Evolutionary conservation across 2,329 filamentous ascomycete genomes (phyloP).

Genomic region (Pseudohalonectria lignicola): DNA sequence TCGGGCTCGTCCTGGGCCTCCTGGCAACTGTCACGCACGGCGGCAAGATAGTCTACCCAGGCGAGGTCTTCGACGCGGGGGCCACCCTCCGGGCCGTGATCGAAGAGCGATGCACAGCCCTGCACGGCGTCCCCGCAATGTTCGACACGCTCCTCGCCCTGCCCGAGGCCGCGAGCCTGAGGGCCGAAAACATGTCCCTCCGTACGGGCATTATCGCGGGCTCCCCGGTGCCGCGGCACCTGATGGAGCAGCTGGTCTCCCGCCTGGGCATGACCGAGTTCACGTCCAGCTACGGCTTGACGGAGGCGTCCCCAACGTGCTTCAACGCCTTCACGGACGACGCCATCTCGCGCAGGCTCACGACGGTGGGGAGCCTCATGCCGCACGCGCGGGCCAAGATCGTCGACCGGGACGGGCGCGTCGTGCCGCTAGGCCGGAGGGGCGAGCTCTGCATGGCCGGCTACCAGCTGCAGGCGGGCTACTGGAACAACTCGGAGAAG

Average conservation of each 20-base stretch:
- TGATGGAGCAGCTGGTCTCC: slow-evolving; percentile 63
- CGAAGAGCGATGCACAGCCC: slow-evolving; percentile 58
- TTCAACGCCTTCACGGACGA: slow-evolving; percentile 74
- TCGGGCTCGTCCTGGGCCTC: slow-evolving; percentile 67
- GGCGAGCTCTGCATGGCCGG: slow-evolving; percentile 72
- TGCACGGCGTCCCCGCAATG: slow-evolving; percentile 79
- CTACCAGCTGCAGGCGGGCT: slow-evolving; percentile 61
- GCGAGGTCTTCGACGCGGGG: slow-evolving; percentile 59
- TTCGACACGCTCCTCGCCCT: slow-evolving; percentile 54
- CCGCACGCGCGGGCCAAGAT: slow-evolving; percentile 71
- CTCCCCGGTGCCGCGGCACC: slow-evolving; percentile 60
- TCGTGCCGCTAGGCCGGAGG: slow-evolving; percentile 54
- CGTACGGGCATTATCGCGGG: slow-evolving; percentile 73
- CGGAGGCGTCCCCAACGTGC: slow-evolving; percentile 68
- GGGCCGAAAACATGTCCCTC: slow-evolving; percentile 36
- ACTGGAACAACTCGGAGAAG: slow-evolving; percentile 63
- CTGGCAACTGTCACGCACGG: slow-evolving; percentile 65
- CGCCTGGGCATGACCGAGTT: slow-evolving; percentile 69
- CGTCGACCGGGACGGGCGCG: slow-evolving; percentile 53
- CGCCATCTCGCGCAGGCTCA: slow-evolving; percentile 52
- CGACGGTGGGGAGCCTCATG: slow-evolving; percentile 65
- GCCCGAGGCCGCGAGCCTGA: slow-evolving; percentile 23
- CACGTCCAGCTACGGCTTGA: slow-evolving; percentile 60
- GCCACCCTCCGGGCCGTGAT: slow-evolving; percentile 57
- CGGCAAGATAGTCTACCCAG: slow-evolving; percentile 64